phyloP scores from a whole-genome alignment of 2,329 filamentous ascomycete genomes.

The Botrytis galanthina region DNA sequence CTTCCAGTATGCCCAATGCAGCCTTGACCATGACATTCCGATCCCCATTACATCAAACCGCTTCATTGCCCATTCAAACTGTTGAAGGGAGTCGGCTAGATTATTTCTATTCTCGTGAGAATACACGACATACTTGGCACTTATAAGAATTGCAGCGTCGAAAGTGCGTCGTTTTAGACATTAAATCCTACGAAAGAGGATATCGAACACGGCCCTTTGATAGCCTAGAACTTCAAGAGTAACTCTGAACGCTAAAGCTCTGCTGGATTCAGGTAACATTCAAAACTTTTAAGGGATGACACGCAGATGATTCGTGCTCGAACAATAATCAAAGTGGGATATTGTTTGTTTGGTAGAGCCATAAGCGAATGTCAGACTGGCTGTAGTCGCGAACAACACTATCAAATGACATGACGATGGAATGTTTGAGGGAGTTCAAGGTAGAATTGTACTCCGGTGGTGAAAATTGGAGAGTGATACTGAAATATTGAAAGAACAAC shows the following conservation, averaged over 20 bases:
- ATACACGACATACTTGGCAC: slow-evolving; percentile 59
- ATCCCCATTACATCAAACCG: slow-evolving; percentile 55
- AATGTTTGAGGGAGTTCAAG: slow-evolving; percentile 54
- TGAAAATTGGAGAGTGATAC: slow-evolving; percentile 53
- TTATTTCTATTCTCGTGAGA: slow-evolving; percentile 53
- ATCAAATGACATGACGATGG: slow-evolving; percentile 57
- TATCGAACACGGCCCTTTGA: slow-evolving; percentile 51
- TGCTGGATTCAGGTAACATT: slow-evolving; percentile 55
- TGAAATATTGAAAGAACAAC: slow-evolving; percentile 58
- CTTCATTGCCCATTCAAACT: slow-evolving; percentile 58
- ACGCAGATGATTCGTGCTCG: slow-evolving; percentile 56
- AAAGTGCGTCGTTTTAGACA: slow-evolving; percentile 63
- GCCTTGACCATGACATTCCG: slow-evolving; percentile 53
- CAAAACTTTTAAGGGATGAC: slow-evolving; percentile 55
- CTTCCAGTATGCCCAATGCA: slow-evolving; percentile 53
- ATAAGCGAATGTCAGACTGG: slow-evolving; percentile 53
- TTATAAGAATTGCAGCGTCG: slow-evolving; percentile 60
- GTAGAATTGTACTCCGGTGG: slow-evolving; percentile 47
- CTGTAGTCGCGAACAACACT: slow-evolving; percentile 61
- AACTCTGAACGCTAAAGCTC: slow-evolving; percentile 54
- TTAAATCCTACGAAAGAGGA: slow-evolving; percentile 50
- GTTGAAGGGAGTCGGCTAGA: slow-evolving; percentile 50
- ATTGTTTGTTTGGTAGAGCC: slow-evolving; percentile 54
- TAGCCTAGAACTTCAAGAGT: slow-evolving; percentile 54
- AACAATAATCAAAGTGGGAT: slow-evolving; percentile 55